Base-by-base conservation (phyloP, 164 flowering plant species). In the Macadamia tetraphylla region DNA sequence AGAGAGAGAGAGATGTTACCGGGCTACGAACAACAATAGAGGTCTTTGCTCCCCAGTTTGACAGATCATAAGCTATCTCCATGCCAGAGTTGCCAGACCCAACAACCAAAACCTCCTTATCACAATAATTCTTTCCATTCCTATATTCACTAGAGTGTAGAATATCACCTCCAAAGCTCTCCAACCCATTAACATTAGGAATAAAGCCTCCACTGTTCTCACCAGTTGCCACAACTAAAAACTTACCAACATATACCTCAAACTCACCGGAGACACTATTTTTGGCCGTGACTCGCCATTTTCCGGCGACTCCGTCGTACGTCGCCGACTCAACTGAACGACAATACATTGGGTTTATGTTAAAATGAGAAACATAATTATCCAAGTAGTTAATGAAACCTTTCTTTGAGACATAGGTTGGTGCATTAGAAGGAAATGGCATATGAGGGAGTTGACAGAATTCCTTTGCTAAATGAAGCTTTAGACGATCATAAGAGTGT, bases 391-490 rank as follows among this genome's bases (percentile, higher is more conserved):
- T 9, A 1, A 79, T 6, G 65, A 83, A 83, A 0, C 12, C 57
- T 6, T 42, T 57, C 30, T 70, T 77, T 15, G 87, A 53, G 0
- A 82, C 42, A 64, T 52, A 82, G 3, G 70, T 70, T 0, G 84
- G 82, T 18, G 68, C 5, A 0, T 44, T 9, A 4, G 69, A 13
- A 0, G 81, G 73, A 56, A 53, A 64, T 6, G 82, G 75, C 68
- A 70, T 67, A 48, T 63, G 60, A 1, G 87, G 87, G 6, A 84
- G 81, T 0, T 57, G n/a, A 58, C 84, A 82, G 51, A 74, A 81
- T 7, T 77, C 64, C 59, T 81, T 84, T 23, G 77, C 78, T 1
- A 84, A 52, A 32, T 84, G 87, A 0, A 84, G 80, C 0, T 72
- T 64, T 1, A 84, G 15, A 0, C 82, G 74, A 53, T 80, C 84